Percentiles rank a stretch among this genome's conserved stretches.
These are phyloP conservation scores for Asclepias syriaca DNA, from an alignment of 257 asterid species.

Conservation along the genomic window DNA sequence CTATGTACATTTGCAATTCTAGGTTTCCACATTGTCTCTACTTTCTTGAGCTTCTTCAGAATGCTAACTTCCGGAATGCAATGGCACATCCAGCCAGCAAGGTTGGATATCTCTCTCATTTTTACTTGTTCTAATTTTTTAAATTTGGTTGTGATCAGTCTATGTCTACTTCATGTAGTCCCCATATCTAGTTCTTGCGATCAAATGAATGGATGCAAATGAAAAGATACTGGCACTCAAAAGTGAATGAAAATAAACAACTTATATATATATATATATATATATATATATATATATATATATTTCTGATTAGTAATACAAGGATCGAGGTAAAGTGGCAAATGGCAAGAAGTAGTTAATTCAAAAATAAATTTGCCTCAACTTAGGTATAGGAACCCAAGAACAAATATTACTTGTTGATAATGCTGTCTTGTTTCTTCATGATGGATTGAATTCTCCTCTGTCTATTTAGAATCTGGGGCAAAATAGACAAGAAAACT, in stretches of 20 bases:
- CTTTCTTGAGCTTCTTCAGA: slow-evolving; percentile 92
- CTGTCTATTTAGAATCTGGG: neutral
- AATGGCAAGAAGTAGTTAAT: neutral
- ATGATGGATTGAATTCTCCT: neutral
- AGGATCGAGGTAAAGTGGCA: neutral
- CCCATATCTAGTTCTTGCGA: neutral
- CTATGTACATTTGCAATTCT: slow-evolving; percentile 2
- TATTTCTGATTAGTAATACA: too few relatives aligned
- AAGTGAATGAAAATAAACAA: neutral
- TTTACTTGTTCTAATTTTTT: neutral
- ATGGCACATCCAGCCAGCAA: slow-evolving; percentile 96
- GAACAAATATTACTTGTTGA: neutral
- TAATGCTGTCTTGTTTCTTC: too few relatives aligned
- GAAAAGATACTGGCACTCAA: neutral
- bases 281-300: too few relatives aligned
- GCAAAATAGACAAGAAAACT: too few relatives aligned
- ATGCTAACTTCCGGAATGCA: slow-evolving; percentile 73
- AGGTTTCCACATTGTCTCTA: slow-evolving; percentile 94
- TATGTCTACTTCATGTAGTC: neutral
- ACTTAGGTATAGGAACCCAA: neutral
- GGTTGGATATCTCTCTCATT: slow-evolving; percentile 30
- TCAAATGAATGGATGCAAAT: neutral
- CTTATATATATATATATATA: too few relatives aligned
- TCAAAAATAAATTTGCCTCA: neutral
- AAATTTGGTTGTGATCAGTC: neutral